Evolutionary conservation across 2,329 filamentous ascomycete species (phyloP), one percentile per base, ranked within the genome.

Genomic region (Xenosphaeropsis pyriputrescens): DNA sequence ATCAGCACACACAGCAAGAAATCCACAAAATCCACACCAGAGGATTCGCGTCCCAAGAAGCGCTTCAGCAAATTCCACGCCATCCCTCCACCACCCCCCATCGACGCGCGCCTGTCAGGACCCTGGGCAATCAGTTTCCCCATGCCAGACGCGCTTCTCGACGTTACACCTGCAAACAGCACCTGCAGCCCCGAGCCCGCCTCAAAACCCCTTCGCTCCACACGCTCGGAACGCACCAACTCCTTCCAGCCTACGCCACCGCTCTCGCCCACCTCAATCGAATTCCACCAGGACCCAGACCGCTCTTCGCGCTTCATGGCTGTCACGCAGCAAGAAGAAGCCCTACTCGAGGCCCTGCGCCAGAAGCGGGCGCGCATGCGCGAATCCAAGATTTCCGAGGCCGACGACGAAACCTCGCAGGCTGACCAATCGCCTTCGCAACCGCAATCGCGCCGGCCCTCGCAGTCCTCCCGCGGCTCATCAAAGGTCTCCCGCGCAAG

Each of bases 281-380:
- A 50, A 35, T 42, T 47, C 17, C 38, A 39, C 8, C 41, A 43
- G 15, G 33, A 29, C 14, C 13, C 15, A 4, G 16, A 29, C 16
- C n/a, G n/a, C 29, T 16, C 19, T 3, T 47, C 47, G 35, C 46
- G 52, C 2, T 51, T 68, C 15, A 68, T 71, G 53, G 61, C 64
- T 12, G 67, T 71, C 18, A 71, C 67, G 0, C 56, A 63, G 39
- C 66, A 70, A 47, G 67, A 71, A 50, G 64, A 70, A 42, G 56
- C 61, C 31, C 55, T 70, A 1, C 51, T 71, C 3, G 65, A 66
- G 45, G 63, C 65, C 2, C 62, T 71, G 52, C 57, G 67, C 38
- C 53, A 58, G 37, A 65, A 65, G 35, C 57, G 63, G 43, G 63
- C 64, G 36, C 59, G 56, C 30, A 61, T 68, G 47, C 59, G 60